Conservation (phyloP, 805 yeast species). For the Cyberlindnera sargentensis region DNA sequence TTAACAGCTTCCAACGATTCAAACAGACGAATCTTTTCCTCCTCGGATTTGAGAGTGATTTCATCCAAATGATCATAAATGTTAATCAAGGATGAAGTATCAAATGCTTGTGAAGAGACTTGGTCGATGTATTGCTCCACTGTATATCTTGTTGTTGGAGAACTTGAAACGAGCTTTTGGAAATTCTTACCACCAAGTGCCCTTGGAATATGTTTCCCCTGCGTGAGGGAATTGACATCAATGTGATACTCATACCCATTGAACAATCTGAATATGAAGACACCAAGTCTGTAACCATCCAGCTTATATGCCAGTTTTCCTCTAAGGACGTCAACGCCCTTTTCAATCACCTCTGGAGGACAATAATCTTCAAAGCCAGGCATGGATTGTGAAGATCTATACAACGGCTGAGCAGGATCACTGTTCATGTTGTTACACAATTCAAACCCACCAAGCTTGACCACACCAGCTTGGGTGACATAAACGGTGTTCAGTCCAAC, state of each 20-base stretch:
- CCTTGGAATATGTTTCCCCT: conserved; percentile 29
- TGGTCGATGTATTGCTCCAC: conserved; percentile 21
- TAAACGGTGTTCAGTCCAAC: conserved; percentile 50
- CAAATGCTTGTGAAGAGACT: conserved; percentile 22
- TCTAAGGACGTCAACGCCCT: conserved; percentile 36
- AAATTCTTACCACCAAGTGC: conserved; percentile 24
- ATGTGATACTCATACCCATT: conserved; percentile 17
- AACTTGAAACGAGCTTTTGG: conserved; percentile 33
- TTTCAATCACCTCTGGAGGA: conserved; percentile 48
- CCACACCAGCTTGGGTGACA: conserved; percentile 66
- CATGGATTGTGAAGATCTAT: conserved; percentile 28
- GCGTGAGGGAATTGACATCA: conserved; percentile 5
- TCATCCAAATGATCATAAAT: conserved; percentile 50
- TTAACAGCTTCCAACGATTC: conserved; percentile 30
- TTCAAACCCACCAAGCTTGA: conserved; percentile 84
- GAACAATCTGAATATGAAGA: conserved; percentile 42
- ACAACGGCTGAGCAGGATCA: conserved; percentile 25
- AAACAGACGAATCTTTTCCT: conserved; percentile 44
- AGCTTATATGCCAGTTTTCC: conserved; percentile 35
- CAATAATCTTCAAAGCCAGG: conserved; percentile 27
- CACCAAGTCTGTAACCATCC: conserved; percentile 63
- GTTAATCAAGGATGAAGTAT: conserved; percentile 39
- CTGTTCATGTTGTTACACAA: conserved; percentile 41
- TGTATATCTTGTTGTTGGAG: conserved; percentile 33
- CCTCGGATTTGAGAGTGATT: conserved; percentile 43